Evolutionary conservation across 2,329 filamentous ascomycete genomes (phyloP).

Genomic region (Scedosporium aurantiacum): DNA sequence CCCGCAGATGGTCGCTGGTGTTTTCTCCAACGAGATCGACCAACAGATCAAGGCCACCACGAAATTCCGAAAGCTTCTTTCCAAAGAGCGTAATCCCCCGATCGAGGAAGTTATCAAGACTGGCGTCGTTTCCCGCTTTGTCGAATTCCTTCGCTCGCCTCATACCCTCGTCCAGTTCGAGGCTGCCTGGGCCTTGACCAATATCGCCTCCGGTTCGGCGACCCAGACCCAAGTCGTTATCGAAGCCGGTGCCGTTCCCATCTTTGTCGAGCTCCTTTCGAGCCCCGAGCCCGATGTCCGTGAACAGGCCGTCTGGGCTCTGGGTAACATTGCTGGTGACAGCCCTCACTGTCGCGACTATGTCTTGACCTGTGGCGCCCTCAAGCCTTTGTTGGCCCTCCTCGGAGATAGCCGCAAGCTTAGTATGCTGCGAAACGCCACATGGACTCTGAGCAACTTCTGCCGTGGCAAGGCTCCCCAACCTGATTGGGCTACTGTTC

Average conservation of each 20-base stretch:
- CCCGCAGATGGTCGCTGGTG: slow-evolving; percentile 92
- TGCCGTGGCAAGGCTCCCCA: slow-evolving; percentile 99
- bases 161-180: slow-evolving; percentile 98
- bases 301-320: slow-evolving; percentile 96
- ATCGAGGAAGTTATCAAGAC: slow-evolving; percentile 99
- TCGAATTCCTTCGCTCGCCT: slow-evolving; percentile 94
- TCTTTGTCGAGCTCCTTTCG: slow-evolving; percentile 90
- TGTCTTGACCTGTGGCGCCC: slow-evolving; percentile 79
- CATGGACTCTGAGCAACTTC: slow-evolving; percentile 99
- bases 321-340: slow-evolving; percentile 97
- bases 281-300: slow-evolving; percentile 96
- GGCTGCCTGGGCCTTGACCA: slow-evolving; percentile 97
- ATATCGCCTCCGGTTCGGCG: slow-evolving; percentile 95
- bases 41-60: slow-evolving; percentile 94
- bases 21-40: slow-evolving; percentile 98
- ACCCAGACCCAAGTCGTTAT: slow-evolving; percentile 98
- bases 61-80: slow-evolving; percentile 95
- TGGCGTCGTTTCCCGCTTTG: slow-evolving; percentile 91
- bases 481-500: slow-evolving; percentile 91
- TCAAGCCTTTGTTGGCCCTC: slow-evolving; percentile 79
- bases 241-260: slow-evolving; percentile 92
- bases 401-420: slow-evolving; percentile 96
- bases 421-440: slow-evolving; percentile 97
- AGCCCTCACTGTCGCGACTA: slow-evolving; percentile 97
- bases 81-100: slow-evolving; percentile 96